Evolutionary conservation across 2,329 filamentous ascomycete species (phyloP).

Genomic region (Cladosporium sp.): DNA sequence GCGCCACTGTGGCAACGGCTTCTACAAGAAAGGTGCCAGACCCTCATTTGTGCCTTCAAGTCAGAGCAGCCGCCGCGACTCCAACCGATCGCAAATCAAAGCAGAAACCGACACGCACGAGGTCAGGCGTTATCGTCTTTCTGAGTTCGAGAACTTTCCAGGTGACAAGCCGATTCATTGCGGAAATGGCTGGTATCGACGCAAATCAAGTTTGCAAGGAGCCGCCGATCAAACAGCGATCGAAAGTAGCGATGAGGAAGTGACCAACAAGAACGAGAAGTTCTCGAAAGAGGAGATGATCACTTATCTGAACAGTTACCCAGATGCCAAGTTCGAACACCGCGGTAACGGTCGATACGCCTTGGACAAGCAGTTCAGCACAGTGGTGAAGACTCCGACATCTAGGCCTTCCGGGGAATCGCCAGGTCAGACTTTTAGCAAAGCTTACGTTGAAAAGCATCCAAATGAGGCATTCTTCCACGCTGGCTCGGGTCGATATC

Average conservation of each 20-base stretch:
- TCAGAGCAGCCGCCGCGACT: conserved; percentile 1
- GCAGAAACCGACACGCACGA: neutral
- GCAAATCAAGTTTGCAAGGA: neutral
- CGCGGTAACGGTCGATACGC: conserved; percentile 14
- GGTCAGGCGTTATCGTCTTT: conserved; percentile 11
- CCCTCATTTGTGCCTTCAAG: neutral
- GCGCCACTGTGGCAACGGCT: conserved; percentile 23
- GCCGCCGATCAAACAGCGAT: conserved; percentile 8
- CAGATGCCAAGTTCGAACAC: conserved; percentile 12
- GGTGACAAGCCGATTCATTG: conserved; percentile 20
- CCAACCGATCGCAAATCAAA: conserved; percentile 3
- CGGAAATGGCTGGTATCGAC: conserved; percentile 23
- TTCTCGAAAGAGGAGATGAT: conserved; percentile 15
- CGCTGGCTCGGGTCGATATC: conserved; percentile 26
- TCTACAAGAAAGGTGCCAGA: conserved; percentile 19
- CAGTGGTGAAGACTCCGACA: neutral
- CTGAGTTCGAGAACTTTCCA: conserved; percentile 17
- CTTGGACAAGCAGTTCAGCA: conserved; percentile 11
- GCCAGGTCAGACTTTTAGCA: conserved; percentile 23
- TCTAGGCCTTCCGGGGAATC: neutral
- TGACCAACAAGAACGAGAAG: neutral
- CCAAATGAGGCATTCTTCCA: conserved; percentile 28
- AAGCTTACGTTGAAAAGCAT: conserved; percentile 23
- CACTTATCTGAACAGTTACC: conserved; percentile 8
- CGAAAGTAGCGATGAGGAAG: conserved; percentile 4